phyloP scores from a whole-genome alignment of 139 green algal species.

The Chlorella sp. region DNA sequence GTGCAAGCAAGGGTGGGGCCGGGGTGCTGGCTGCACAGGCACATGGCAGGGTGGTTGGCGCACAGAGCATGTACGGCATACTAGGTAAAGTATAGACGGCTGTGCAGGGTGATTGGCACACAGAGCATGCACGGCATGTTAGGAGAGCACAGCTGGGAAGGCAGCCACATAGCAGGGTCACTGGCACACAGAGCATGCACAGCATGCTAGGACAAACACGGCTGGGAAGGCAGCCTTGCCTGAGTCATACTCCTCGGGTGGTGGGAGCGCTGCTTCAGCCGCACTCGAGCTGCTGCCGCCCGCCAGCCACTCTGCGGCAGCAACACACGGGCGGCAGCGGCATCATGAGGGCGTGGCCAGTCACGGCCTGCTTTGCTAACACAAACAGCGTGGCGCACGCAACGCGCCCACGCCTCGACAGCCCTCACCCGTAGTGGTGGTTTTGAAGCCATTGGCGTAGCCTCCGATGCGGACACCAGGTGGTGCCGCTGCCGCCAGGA shows the following conservation, averaged over 20 bases:
- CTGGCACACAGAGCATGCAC: not conserved
- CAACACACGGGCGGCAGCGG: not conserved
- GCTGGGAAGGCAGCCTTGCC: not conserved
- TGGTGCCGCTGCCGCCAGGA: constrained; percentile 7
- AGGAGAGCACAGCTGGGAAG: not conserved
- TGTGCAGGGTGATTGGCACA: not conserved
- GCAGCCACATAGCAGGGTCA: not conserved
- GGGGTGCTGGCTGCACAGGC: not conserved
- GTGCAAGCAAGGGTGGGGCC: not conserved
- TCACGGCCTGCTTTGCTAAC: not conserved
- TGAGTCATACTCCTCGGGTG: constrained; percentile 30
- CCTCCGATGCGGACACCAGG: constrained; percentile 47
- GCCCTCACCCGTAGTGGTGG: constrained; percentile 48
- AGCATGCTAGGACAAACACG: not conserved
- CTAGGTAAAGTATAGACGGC: not conserved
- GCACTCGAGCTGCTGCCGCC: constrained; percentile 10
- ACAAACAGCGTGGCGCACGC: not conserved
- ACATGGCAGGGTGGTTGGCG: not conserved
- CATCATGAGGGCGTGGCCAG: not conserved
- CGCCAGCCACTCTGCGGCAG: constrained; percentile 12
- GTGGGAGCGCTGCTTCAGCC: not conserved
- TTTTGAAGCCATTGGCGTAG: constrained; percentile 75
- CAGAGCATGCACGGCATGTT: not conserved
- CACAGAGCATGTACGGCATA: not conserved
- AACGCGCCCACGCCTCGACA: not conserved